A percentile compares a stretch with the other conserved stretches of the same genome.
Conservation (phyloP, 495 filamentous ascomycete genomes). For the Mycothermus thermophilus region DNA sequence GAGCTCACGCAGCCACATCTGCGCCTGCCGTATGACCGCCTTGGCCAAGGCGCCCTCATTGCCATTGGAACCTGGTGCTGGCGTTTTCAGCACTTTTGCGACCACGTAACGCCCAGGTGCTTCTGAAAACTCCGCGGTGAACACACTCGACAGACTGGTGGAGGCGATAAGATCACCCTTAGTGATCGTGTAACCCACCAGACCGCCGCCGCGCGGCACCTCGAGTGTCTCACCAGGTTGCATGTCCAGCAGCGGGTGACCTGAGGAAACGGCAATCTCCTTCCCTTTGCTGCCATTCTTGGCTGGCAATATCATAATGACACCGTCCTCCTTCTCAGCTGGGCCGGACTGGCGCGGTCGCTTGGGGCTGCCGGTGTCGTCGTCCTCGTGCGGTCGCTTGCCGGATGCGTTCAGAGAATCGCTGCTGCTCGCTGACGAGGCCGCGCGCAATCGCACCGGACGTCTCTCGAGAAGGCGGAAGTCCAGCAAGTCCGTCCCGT, state of each 20-base stretch:
- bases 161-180: slow-evolving; percentile 32
- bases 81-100: slow-evolving; percentile 37
- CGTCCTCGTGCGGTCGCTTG: slow-evolving; percentile 31
- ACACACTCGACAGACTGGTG: slow-evolving; percentile 34
- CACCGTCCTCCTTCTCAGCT: slow-evolving; percentile 24
- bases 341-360: slow-evolving; percentile 18
- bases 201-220: slow-evolving; percentile 26
- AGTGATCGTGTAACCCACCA: slow-evolving; percentile 32
- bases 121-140: slow-evolving; percentile 32
- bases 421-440: slow-evolving; percentile 8
- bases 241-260: slow-evolving; percentile 32
- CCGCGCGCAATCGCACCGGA: slow-evolving; percentile 18
- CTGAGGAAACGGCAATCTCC: slow-evolving; percentile 27
- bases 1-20: slow-evolving; percentile 37
- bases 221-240: slow-evolving; percentile 28
- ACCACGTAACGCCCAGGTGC: slow-evolving; percentile 32
- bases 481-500: slow-evolving; percentile 29
- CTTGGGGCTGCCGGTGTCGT: slow-evolving; percentile 16
- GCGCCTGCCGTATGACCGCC: slow-evolving; percentile 36
- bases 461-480: slow-evolving; percentile 37
- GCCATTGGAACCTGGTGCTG: not conserved
- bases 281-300: slow-evolving; percentile 29
- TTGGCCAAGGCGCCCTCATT: slow-evolving; percentile 14
- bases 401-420: slow-evolving; percentile 25
- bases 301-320: slow-evolving; percentile 34